Conservation (phyloP, 192 early-diverging fungal species). For the Linnemannia schmuckeri region DNA sequence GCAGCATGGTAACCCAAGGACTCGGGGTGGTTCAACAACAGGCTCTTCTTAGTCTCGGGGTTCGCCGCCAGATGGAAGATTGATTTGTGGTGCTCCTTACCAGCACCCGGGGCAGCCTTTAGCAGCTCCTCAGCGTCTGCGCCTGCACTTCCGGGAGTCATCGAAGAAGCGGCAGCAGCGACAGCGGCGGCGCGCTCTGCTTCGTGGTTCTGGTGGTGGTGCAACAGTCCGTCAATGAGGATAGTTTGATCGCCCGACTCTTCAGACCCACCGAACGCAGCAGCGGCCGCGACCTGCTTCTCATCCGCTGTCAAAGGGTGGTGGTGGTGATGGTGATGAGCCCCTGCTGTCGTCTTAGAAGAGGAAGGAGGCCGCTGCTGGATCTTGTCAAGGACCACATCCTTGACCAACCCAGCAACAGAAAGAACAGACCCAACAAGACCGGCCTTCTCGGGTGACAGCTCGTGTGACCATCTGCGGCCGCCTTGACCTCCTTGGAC, state of each 20-base stretch:
- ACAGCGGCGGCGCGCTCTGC: background rate
- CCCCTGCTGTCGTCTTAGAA: background rate
- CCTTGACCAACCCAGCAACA: conserved; percentile 39
- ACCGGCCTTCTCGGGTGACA: conserved; percentile 53
- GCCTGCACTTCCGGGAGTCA: background rate
- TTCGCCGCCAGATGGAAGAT: conserved; percentile 39
- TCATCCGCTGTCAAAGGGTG: conserved; percentile 7
- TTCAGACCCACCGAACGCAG: conserved; percentile 48
- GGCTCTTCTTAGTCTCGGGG: conserved; percentile 35
- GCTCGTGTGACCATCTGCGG: conserved; percentile 50
- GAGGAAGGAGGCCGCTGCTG: background rate
- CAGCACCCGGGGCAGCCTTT: conserved; percentile 18
- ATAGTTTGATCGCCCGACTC: conserved; percentile 43
- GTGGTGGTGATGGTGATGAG: no score
- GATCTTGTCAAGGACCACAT: conserved; percentile 51
- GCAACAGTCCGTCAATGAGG: conserved; percentile 27
- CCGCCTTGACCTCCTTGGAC: conserved; percentile 41
- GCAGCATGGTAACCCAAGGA: conserved; percentile 32
- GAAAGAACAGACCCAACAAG: conserved; percentile 26
- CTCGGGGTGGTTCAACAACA: conserved; percentile 42
- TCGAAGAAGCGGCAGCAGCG: background rate
- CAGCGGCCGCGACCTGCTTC: conserved; percentile 28
- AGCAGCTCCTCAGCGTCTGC: conserved; percentile 8
- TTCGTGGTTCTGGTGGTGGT: conserved; percentile 8
- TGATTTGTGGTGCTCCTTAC: conserved; percentile 31